Conservation (phyloP, 2,329 filamentous ascomycete genomes). For the Pseudocercospora fijiensis region DNA sequence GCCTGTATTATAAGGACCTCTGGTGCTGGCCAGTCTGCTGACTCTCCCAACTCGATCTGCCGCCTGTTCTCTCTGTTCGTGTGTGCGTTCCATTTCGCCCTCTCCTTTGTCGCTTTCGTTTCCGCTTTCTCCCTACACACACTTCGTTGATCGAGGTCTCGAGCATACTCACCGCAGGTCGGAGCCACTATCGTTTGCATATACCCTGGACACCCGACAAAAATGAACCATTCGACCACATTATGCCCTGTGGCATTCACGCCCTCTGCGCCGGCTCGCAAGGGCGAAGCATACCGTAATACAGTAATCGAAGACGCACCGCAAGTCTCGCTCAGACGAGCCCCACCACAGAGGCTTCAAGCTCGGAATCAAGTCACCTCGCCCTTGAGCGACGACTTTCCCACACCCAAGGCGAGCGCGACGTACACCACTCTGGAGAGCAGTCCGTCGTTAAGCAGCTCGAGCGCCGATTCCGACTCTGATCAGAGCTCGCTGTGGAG, state of each 20-base stretch:
- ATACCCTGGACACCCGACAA: not conserved
- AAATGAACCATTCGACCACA: conserved; percentile 45
- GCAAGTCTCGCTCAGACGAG: conserved; percentile 37
- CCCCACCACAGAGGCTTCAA: conserved; percentile 38
- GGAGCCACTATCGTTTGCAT: conserved; percentile 32
- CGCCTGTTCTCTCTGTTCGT: conserved; percentile 21
- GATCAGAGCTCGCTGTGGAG: conserved; percentile 53
- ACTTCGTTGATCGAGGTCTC: conserved; percentile 48
- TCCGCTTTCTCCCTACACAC: conserved; percentile 32
- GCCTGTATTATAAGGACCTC: conserved; percentile 36
- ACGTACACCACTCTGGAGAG: conserved; percentile 42
- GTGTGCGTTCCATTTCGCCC: conserved; percentile 28
- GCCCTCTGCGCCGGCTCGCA: conserved; percentile 57
- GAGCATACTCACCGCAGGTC: conserved; percentile 47
- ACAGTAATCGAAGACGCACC: conserved; percentile 61
- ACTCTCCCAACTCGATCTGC: conserved; percentile 23
- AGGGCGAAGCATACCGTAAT: conserved; percentile 58
- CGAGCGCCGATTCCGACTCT: conserved; percentile 57
- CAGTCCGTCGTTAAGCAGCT: conserved; percentile 58
- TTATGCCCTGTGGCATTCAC: conserved; percentile 53
- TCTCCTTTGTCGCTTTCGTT: conserved; percentile 30
- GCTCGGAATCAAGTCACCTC: conserved; percentile 41
- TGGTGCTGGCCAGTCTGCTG: conserved; percentile 25
- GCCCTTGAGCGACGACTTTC: conserved; percentile 60
- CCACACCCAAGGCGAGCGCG: conserved; percentile 39